Conservation (phyloP, 2,329 filamentous ascomycete genomes). For the Talaromyces sp. region DNA sequence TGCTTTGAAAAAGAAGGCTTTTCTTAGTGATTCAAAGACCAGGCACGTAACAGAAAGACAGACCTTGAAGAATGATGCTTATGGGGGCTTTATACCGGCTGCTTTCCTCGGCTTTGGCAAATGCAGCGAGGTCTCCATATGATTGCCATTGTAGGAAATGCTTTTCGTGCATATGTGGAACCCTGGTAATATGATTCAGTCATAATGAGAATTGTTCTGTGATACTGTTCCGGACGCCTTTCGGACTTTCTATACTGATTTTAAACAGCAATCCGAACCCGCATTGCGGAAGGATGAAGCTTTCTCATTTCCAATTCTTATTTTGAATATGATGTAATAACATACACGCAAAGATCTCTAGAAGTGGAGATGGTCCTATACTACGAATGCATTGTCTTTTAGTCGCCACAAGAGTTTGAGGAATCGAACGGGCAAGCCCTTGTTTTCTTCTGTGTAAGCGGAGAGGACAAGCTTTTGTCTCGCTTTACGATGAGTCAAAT, state of each 20-base stretch:
- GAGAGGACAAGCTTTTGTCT: neutral
- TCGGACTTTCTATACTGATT: constrained; percentile 8
- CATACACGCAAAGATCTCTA: neutral
- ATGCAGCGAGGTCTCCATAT: neutral
- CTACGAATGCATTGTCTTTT: neutral
- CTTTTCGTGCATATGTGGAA: too few species aligned
- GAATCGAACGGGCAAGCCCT: neutral
- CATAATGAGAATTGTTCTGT: neutral
- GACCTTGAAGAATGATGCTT: neutral
- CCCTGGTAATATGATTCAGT: too few species aligned
- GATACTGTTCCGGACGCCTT: neutral
- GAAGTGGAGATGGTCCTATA: neutral
- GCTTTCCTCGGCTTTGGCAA: neutral
- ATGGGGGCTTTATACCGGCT: neutral
- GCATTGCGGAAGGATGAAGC: neutral
- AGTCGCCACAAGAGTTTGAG: neutral
- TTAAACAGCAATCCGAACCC: neutral
- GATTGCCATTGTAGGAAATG: neutral
- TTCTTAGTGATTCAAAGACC: neutral
- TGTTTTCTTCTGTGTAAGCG: neutral
- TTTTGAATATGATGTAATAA: neutral
- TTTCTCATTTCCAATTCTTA: neutral
- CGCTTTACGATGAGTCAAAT: neutral
- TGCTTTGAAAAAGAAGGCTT: neutral
- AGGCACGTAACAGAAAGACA: neutral